These are phyloP conservation scores for Paecilomyces dactylethromorphus DNA, from an alignment of 2,329 filamentous ascomycete genomes.

Conservation along the genomic window DNA sequence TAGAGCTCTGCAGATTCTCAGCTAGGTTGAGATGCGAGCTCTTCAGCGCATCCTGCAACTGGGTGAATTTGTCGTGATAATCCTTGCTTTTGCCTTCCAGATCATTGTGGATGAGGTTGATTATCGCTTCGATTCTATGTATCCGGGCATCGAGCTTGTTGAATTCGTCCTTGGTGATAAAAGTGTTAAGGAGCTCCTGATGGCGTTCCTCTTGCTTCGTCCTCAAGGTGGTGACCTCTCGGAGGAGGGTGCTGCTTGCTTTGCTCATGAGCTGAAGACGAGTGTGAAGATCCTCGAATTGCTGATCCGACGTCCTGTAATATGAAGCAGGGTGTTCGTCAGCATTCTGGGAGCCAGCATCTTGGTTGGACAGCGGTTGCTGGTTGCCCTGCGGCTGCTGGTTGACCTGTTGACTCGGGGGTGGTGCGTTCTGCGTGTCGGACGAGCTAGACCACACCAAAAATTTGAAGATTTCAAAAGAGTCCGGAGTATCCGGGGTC, in stretches of 20 bases:
- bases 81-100: constrained; percentile 51
- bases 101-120: constrained; percentile 47
- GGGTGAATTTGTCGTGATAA: constrained; percentile 48
- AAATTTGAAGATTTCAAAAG: constrained; percentile 88
- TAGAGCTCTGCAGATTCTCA: constrained; percentile 44
- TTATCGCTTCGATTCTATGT: constrained; percentile 47
- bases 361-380: constrained; percentile 19
- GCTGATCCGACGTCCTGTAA: constrained; percentile 42
- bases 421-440: constrained; percentile 25
- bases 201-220: constrained; percentile 46
- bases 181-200: constrained; percentile 42
- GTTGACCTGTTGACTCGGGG: constrained; percentile 12
- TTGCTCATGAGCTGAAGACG: constrained; percentile 61
- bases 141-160: constrained; percentile 40
- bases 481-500: constrained; percentile 86
- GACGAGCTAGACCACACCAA: constrained; percentile 55
- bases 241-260: constrained; percentile 50
- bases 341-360: constrained; percentile 28
- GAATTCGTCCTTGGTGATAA: constrained; percentile 32
- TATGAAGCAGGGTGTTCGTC: constrained; percentile 38
- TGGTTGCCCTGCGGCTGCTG: constrained; percentile 29
- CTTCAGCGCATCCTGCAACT: constrained; percentile 48
- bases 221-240: constrained; percentile 49
- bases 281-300: constrained; percentile 81
- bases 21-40: constrained; percentile 48